A percentile compares a stretch with the other conserved stretches of the same genome.
Conservation (phyloP, 1,139 yeast species). For the Yamadazyma sp. region DNA sequence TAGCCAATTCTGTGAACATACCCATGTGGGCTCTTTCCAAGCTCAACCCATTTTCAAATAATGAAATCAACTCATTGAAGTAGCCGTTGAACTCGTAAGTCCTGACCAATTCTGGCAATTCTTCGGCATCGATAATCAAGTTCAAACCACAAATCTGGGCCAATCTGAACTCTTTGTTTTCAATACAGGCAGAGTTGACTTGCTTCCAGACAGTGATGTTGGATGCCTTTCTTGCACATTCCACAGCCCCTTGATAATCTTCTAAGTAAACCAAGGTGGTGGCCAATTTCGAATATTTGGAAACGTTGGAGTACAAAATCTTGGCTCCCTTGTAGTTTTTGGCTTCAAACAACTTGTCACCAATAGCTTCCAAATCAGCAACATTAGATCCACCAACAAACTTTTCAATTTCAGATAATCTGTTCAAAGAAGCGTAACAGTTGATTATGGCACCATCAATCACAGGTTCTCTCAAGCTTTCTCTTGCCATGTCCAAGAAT, state of each 20-base stretch:
- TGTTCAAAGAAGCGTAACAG: slow-evolving; percentile 79
- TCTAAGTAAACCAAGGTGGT: slow-evolving; percentile 88
- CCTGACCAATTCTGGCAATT: slow-evolving; percentile 82
- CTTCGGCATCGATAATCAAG: slow-evolving; percentile 96
- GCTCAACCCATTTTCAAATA: slow-evolving; percentile 94
- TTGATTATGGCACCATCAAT: slow-evolving; percentile 91
- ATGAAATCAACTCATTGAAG: slow-evolving; percentile 84
- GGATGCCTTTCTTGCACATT: slow-evolving; percentile 97
- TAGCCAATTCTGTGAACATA: slow-evolving; percentile 96
- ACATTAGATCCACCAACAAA: slow-evolving; percentile 85
- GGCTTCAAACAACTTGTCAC: slow-evolving; percentile 83
- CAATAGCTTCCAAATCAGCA: slow-evolving; percentile 89
- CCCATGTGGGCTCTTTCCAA: slow-evolving; percentile 99
- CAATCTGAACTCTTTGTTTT: slow-evolving; percentile 88
- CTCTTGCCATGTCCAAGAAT: slow-evolving; percentile 92
- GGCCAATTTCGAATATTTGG: slow-evolving; percentile 94
- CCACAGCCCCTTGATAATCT: slow-evolving; percentile 96
- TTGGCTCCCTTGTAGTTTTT: slow-evolving; percentile 92
- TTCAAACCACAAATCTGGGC: slow-evolving; percentile 99
- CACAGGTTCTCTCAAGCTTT: slow-evolving; percentile 83
- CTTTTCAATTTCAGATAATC: slow-evolving; percentile 77
- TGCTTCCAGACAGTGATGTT: slow-evolving; percentile 95
- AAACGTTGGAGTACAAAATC: slow-evolving; percentile 77
- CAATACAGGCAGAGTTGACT: slow-evolving; percentile 95
- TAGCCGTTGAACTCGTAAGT: slow-evolving; percentile 90